Percentiles rank a stretch among this genome's conserved stretches.
Evolutionary conservation across 306 rosid genomes (phyloP).

Genomic region (Arachis stenosperma): DNA sequence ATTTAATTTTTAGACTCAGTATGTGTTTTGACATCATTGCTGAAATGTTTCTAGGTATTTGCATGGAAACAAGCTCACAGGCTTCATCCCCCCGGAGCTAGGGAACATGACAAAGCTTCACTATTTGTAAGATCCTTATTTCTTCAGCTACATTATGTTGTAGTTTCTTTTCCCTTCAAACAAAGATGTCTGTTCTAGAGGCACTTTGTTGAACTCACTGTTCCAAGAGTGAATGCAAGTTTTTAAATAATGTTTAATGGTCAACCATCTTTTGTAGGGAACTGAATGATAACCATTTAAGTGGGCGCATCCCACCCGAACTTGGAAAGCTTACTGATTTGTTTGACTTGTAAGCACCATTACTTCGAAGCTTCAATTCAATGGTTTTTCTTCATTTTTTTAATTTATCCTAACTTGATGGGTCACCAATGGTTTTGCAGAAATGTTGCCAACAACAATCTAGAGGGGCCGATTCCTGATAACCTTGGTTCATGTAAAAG

Average conservation of each 20-base stretch:
- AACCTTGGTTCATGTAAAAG: conserved; percentile 86
- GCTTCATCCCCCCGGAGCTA: conserved; percentile 83
- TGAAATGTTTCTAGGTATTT: conserved; percentile 67
- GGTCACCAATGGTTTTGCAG: conserved; percentile 46
- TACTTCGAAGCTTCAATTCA: conserved; percentile 8
- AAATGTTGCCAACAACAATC: conserved; percentile 85
- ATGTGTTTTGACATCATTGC: conserved; percentile 19
- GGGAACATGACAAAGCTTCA: conserved; percentile 98
- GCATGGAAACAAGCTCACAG: conserved; percentile 91
- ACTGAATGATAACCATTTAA: conserved; percentile 74
- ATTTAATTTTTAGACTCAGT: neutral
- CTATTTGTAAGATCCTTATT: conserved; percentile 65
- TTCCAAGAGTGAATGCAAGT: neutral
- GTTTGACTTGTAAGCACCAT: conserved; percentile 77
- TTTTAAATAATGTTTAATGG: neutral
- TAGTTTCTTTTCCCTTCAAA: neutral
- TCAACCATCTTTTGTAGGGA: conserved; percentile 54
- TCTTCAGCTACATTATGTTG: neutral
- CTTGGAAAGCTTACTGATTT: conserved; percentile 93
- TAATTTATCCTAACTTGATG: neutral
- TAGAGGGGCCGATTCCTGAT: conserved; percentile 82
- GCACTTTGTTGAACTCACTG: no score
- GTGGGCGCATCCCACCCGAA: conserved; percentile 88
- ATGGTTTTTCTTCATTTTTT: neutral
- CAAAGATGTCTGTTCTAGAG: neutral